phyloP scores from a whole-genome alignment of 768 basidiomycete genomes.

The Russula lepida region DNA sequence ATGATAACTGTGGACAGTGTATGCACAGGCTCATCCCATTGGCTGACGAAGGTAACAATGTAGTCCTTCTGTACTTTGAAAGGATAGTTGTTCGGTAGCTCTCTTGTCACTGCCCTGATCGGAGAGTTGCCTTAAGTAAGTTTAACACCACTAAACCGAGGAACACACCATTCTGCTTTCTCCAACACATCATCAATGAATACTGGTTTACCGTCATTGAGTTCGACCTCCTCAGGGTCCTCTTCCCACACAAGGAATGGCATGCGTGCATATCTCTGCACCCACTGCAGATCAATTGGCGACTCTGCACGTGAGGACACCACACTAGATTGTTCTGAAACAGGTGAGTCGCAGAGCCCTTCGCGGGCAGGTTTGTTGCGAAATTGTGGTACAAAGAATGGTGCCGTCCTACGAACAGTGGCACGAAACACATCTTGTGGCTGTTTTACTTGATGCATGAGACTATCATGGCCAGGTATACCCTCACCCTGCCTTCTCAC shows the following conservation, averaged over 20 bases:
- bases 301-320: too few species aligned
- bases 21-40: conserved; percentile 42
- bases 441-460: conserved; percentile 1
- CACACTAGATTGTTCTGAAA: too few species aligned
- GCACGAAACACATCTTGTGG: neutral
- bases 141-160: neutral
- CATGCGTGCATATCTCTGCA: neutral
- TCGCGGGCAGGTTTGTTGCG: neutral
- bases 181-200: conserved; percentile 47
- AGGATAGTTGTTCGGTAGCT: conserved; percentile 59
- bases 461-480: neutral
- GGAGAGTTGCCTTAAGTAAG: neutral
- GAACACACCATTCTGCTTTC: conserved; percentile 39
- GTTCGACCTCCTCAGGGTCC: neutral
- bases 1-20: conserved; percentile 37
- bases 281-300: too few species aligned
- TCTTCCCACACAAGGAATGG: conserved; percentile 24
- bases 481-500: neutral
- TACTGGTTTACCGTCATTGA: conserved; percentile 25
- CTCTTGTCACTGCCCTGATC: conserved; percentile 56
- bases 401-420: conserved; percentile 4
- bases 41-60: conserved; percentile 35
- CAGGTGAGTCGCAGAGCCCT: too few species aligned
- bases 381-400: neutral
- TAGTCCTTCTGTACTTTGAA: conserved; percentile 49